A percentile compares a stretch with the other conserved stretches of the same genome.
Conservation (phyloP, 345 rosid species). For the Lepidium didymum region DNA sequence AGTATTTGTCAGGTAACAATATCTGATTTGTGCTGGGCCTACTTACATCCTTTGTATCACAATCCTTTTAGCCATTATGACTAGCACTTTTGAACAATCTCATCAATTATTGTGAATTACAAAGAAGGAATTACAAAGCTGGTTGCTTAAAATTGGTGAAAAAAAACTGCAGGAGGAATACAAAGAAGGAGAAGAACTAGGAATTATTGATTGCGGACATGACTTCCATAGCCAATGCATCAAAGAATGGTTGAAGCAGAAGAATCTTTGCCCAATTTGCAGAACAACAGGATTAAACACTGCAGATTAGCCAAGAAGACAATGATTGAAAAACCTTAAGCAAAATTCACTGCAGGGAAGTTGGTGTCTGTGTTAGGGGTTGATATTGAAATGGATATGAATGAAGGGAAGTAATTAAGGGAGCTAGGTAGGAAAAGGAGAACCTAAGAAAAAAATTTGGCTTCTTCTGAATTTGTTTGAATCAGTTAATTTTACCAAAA, state of each 20-base stretch:
- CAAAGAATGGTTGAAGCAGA: conserved; percentile 71
- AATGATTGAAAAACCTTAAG: background rate
- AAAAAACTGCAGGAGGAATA: conserved; percentile 57
- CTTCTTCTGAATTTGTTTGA: conserved; percentile 16
- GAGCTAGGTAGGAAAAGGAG: background rate
- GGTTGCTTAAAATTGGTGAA: background rate
- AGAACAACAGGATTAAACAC: conserved; percentile 61
- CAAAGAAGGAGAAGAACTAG: conserved; percentile 53
- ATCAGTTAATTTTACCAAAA: conserved; percentile 7
- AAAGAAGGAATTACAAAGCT: too few species aligned
- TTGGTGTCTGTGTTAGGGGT: conserved; percentile 4
- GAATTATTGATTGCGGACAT: conserved; percentile 72
- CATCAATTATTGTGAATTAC: too few species aligned
- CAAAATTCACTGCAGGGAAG: background rate
- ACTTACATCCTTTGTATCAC: background rate
- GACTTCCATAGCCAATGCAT: conserved; percentile 63
- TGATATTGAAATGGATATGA: conserved; percentile 7
- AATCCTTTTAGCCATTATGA: background rate
- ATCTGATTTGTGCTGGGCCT: background rate
- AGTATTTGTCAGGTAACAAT: conserved; percentile 72
- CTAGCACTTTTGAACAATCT: background rate
- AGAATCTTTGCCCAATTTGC: conserved; percentile 88
- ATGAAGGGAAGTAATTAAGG: conserved; percentile 7
- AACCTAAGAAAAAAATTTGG: background rate
- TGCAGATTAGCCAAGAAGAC: conserved; percentile 24